Evolutionary conservation across 2,329 filamentous ascomycete species (phyloP).

Genomic region (Bipolaris bicolor): DNA sequence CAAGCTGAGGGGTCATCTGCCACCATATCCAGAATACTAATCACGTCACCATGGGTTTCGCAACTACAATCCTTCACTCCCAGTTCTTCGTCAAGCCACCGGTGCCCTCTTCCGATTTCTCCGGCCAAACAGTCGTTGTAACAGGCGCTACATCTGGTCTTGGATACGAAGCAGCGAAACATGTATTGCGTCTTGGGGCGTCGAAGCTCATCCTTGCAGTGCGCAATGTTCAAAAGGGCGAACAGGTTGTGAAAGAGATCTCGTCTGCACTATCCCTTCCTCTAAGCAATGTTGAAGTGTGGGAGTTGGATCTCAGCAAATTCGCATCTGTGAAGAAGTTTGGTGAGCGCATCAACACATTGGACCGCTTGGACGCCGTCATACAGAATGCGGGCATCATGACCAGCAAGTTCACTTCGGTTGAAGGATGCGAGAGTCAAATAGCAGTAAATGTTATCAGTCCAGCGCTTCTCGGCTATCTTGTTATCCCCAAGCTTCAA

Average conservation of each 20-base stretch:
- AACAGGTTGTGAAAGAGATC: conserved; percentile 51
- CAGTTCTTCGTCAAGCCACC: conserved; percentile 49
- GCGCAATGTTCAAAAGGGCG: conserved; percentile 51
- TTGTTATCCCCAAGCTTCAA: conserved; percentile 39
- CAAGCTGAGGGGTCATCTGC: not conserved
- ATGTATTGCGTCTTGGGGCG: conserved; percentile 50
- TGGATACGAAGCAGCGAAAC: conserved; percentile 53
- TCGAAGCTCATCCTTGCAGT: conserved; percentile 54
- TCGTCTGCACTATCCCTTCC: conserved; percentile 27
- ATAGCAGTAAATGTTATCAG: conserved; percentile 34
- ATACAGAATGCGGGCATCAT: conserved; percentile 50
- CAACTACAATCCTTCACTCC: conserved; percentile 40
- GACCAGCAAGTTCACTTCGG: conserved; percentile 9
- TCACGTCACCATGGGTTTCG: conserved; percentile 4
- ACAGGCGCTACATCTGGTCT: conserved; percentile 57
- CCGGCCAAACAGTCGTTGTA: conserved; percentile 52
- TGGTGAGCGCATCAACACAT: conserved; percentile 7
- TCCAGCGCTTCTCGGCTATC: conserved; percentile 25
- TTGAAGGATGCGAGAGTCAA: conserved; percentile 23
- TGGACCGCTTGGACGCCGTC: conserved; percentile 43
- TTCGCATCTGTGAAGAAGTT: conserved; percentile 3
- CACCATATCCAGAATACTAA: not conserved
- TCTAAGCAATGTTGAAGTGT: conserved; percentile 50
- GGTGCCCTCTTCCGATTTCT: conserved; percentile 32
- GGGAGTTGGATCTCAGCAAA: conserved; percentile 51